Evolutionary conservation across 2,329 filamentous ascomycete species (phyloP).

Genomic region (Nakataea oryzae): DNA sequence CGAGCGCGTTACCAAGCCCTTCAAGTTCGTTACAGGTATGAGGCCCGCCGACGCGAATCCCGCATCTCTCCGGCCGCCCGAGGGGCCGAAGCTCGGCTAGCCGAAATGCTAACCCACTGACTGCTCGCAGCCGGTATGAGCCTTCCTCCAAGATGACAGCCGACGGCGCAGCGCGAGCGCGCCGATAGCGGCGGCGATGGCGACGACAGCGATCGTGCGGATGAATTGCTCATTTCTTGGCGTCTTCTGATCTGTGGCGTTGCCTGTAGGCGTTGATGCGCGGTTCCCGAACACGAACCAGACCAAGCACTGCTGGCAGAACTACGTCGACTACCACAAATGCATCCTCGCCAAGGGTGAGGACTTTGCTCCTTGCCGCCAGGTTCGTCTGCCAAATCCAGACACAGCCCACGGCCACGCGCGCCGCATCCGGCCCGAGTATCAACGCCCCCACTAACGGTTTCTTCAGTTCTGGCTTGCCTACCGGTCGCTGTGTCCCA

Average conservation of each 20-base stretch:
- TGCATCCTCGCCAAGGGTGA: conserved; percentile 98
- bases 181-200: too few species aligned
- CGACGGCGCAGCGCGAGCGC: background rate
- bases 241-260: background rate
- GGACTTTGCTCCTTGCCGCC: conserved; percentile 92
- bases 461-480: conserved; percentile 76
- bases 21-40: conserved; percentile 93
- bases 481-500: conserved; percentile 96
- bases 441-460: conserved; percentile 14
- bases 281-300: conserved; percentile 98
- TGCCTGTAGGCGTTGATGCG: conserved; percentile 77
- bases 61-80: conserved; percentile 12
- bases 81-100: background rate
- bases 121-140: conserved; percentile 29
- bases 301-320: conserved; percentile 99
- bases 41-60: conserved; percentile 1
- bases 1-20: conserved; percentile 89
- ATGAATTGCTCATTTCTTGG: background rate
- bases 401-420: background rate
- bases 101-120: conserved; percentile 26
- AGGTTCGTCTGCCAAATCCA: conserved; percentile 48
- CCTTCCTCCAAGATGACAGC: background rate
- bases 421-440: background rate
- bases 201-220: background rate
- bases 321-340: conserved; percentile 99